Evolutionary conservation across 2,329 filamentous ascomycete species (phyloP).

Genomic region (Fusarium bulbicola): DNA sequence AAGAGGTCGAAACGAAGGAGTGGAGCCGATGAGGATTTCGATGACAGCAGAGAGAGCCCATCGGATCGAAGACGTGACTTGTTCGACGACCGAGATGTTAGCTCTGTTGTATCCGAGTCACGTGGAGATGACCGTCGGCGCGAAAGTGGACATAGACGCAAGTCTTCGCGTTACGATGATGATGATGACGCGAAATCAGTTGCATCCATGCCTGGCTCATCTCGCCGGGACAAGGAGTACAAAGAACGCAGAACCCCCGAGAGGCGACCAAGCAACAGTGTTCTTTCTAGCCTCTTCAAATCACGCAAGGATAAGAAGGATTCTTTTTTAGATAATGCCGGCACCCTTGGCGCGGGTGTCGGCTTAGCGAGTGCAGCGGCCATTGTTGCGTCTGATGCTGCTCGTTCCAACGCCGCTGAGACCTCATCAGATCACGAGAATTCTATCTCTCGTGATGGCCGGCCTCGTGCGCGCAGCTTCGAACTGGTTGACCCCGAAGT

Average conservation of each 20-base stretch:
- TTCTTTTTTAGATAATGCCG: conserved; percentile 79
- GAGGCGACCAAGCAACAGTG: conserved; percentile 53
- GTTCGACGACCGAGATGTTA: conserved; percentile 58
- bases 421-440: conserved; percentile 52
- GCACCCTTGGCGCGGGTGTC: conserved; percentile 75
- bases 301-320: conserved; percentile 55
- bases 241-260: conserved; percentile 45
- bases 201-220: conserved; percentile 48
- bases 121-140: conserved; percentile 45
- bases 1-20: conserved; percentile 53
- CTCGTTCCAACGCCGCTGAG: conserved; percentile 58
- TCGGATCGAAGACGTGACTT: conserved; percentile 52
- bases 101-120: conserved; percentile 60
- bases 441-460: conserved; percentile 37
- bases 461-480: conserved; percentile 38
- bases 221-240: conserved; percentile 46
- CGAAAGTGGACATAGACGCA: conserved; percentile 47
- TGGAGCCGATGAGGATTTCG: conserved; percentile 49
- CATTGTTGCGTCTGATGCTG: conserved; percentile 51
- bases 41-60: conserved; percentile 48
- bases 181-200: conserved; percentile 61
- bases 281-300: conserved; percentile 62
- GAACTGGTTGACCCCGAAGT: conserved; percentile 67
- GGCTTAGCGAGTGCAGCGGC: conserved; percentile 64
- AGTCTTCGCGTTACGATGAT: conserved; percentile 52